Evolutionary conservation across 805 yeast genomes (phyloP).

Genomic region (Starmerella roubikii): DNA sequence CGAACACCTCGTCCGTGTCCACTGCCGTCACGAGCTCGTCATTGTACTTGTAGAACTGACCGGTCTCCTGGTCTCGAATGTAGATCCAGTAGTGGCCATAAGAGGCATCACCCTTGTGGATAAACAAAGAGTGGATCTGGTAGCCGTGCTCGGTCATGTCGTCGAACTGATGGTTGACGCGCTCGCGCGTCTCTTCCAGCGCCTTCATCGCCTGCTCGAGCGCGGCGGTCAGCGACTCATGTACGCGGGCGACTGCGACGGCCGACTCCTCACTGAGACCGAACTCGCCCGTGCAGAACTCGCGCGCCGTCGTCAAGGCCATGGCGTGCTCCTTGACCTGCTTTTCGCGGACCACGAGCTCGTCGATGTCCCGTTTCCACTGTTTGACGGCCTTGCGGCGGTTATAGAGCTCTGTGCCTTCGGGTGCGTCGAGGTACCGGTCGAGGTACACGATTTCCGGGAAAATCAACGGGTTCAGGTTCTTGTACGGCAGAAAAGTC

Average conservation of each 20-base stretch:
- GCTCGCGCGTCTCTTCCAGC: slow-evolving; percentile 28
- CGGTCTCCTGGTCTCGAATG: slow-evolving; percentile 57
- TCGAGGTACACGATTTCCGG: slow-evolving; percentile 71
- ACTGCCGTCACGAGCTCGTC: slow-evolving; percentile 92
- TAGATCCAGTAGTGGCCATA: slow-evolving; percentile 97
- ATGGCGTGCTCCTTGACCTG: neutral
- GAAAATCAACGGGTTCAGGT: slow-evolving; percentile 69
- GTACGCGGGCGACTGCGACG: neutral
- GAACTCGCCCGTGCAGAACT: neutral
- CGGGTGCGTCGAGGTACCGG: slow-evolving; percentile 56
- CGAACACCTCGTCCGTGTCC: slow-evolving; percentile 35
- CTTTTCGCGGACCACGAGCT: slow-evolving; percentile 6
- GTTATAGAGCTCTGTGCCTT: slow-evolving; percentile 35
- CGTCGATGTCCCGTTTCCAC: slow-evolving; percentile 36
- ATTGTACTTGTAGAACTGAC: slow-evolving; percentile 75
- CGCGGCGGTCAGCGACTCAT: neutral
- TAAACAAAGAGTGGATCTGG: slow-evolving; percentile 77
- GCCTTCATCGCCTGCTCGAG: neutral
- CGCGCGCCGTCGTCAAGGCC: neutral
- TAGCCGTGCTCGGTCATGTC: slow-evolving; percentile 55
- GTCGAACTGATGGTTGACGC: slow-evolving; percentile 48
- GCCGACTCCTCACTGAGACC: neutral
- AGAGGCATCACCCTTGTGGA: slow-evolving; percentile 90
- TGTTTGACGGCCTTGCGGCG: slow-evolving; percentile 42
- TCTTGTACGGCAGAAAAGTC: slow-evolving; percentile 61